Conservation (phyloP, 177 flowering plant species). For the Vitis hybrid region DNA sequence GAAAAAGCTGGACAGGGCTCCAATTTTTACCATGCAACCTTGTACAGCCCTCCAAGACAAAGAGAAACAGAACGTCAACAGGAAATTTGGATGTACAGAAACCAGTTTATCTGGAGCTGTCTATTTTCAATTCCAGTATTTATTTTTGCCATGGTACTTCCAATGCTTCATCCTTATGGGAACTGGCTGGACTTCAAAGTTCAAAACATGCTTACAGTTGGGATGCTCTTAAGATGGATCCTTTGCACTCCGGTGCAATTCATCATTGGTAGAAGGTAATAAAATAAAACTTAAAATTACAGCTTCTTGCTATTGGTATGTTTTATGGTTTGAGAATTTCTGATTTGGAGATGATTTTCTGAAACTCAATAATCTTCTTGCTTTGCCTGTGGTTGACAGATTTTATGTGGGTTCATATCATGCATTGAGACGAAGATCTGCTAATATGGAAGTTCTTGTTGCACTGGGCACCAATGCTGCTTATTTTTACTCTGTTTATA, state of each 20-base stretch:
- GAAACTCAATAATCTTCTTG: neutral
- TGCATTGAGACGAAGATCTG: conserved; percentile 69
- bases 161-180: conserved; percentile 90
- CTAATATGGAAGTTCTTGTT: conserved; percentile 96
- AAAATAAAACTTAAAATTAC: neutral
- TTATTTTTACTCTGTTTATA: conserved; percentile 80
- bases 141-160: conserved; percentile 82
- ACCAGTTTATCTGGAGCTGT: conserved; percentile 75
- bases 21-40: conserved; percentile 49
- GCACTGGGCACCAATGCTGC: conserved; percentile 97
- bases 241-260: conserved; percentile 93
- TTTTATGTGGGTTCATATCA: conserved; percentile 84
- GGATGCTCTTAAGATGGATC: conserved; percentile 80
- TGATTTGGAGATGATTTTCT: neutral
- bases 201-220: conserved; percentile 71
- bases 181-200: conserved; percentile 69
- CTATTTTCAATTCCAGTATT: conserved; percentile 81
- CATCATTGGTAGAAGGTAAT: conserved; percentile 76
- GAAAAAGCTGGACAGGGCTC: conserved; percentile 48
- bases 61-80: conserved; percentile 61
- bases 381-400: conserved; percentile 38
- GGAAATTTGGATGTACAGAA: conserved; percentile 54
- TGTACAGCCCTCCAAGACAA: conserved; percentile 59
- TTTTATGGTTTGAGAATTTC: neutral
- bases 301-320: neutral